Evolutionary conservation across 805 yeast genomes (phyloP), one percentile per base, ranked within the genome.

Genomic region (Saturnispora besseyi): DNA sequence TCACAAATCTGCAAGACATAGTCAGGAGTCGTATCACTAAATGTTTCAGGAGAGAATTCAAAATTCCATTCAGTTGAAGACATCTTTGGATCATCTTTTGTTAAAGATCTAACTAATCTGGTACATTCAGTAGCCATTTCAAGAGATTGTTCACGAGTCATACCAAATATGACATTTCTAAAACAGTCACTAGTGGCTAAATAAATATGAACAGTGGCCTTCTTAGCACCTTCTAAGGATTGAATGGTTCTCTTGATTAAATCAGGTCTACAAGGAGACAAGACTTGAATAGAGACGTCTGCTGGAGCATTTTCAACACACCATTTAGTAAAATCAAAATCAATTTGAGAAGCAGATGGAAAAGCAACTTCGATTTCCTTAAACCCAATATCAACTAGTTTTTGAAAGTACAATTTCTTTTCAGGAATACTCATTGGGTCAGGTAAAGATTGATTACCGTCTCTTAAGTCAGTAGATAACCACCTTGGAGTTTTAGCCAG

Each of bases 361-460:
- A 85, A 85, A 0, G 89, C 79, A 21, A 86, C 93, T 65, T 85
- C 93, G 51, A 85, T 85, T 64, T 85, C 93, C 62, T 85, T 85
- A 68, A 82, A 85, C 1, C 95, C 95, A 38, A 84, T 66, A 28
- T 82, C 84, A 13, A 84, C 75, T 40, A 85, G 70, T 62, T 83
- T 81, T 49, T 76, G 68, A 64, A 84, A 84, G 66, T 82, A 85
- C 49, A 72, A 77, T 60, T 81, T 81, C 67, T 85, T 85, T 59
- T 85, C 90, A n/a, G 71, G 81, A 41, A 84, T 72, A n/a, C 84
- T 73, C 95, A 85, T 85, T 48, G 93, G 95, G 61, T 85, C 93
- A 0, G 93, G 91, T 57, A 85, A 73, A 5, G 90, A 81, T 68
- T 85, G 93, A 66, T 85, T 85, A 31, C 95, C 95, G 62, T 85